Evolutionary conservation across 192 early-diverging fungal genomes (phyloP).

Genomic region (Cetraspora pellucida): DNA sequence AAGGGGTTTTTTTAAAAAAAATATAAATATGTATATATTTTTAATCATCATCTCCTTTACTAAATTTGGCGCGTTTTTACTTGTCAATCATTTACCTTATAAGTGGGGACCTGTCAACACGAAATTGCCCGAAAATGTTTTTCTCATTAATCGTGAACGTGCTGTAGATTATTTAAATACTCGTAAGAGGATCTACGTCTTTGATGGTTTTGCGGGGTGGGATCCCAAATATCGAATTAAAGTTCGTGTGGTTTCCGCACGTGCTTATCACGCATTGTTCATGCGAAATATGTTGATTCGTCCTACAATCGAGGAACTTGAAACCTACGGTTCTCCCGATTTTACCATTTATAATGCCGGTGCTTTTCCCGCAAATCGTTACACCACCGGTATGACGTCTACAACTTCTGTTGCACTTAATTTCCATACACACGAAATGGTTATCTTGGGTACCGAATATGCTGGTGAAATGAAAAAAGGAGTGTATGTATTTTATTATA

Average conservation of each 20-base stretch:
- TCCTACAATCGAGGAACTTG: slow-evolving; percentile 87
- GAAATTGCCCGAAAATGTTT: slow-evolving; percentile 77
- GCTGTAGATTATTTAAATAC: slow-evolving; percentile 97
- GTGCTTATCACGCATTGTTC: slow-evolving; percentile 95
- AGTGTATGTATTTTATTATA: slow-evolving; percentile 38
- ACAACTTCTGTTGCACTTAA: slow-evolving; percentile 89
- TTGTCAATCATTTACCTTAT: neutral
- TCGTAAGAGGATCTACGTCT: slow-evolving; percentile 87
- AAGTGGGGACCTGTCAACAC: slow-evolving; percentile 97
- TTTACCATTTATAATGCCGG: slow-evolving; percentile 99
- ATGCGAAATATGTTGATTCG: slow-evolving; percentile 99
- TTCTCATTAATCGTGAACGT: slow-evolving; percentile 94
- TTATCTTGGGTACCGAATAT: slow-evolving; percentile 97
- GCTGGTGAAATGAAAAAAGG: slow-evolving; percentile 99
- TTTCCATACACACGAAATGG: slow-evolving; percentile 95
- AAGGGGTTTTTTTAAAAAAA: neutral
- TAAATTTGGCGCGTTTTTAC: neutral
- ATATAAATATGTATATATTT: neutral
- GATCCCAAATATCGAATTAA: slow-evolving; percentile 98
- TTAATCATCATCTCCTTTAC: neutral
- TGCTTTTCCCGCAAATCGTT: slow-evolving; percentile 89
- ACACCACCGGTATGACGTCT: slow-evolving; percentile 95
- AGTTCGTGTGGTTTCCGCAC: slow-evolving; percentile 91
- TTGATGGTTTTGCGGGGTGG: slow-evolving; percentile 98
- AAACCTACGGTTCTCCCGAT: slow-evolving; percentile 91